These are phyloP conservation scores for Erythrophleum ivorense DNA, from an alignment of 331 rosid genomes.

Conservation along the genomic window DNA sequence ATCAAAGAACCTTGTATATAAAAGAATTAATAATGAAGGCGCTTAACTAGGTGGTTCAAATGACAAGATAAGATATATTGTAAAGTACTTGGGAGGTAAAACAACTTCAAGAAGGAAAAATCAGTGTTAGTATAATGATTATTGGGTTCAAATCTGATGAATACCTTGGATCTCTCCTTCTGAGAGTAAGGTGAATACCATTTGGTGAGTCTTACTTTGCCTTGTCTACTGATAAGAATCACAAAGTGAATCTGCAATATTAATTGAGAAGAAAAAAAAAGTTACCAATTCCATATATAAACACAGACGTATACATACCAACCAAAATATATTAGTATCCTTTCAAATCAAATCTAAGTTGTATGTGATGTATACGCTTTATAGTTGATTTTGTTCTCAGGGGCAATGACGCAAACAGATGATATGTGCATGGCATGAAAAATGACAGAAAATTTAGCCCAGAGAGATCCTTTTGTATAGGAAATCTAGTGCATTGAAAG, in stretches of 20 bases:
- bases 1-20: background rate
- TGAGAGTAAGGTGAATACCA: conserved; percentile 84
- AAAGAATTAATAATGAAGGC: background rate
- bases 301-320: background rate
- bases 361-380: background rate
- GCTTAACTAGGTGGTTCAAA: background rate
- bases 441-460: background rate
- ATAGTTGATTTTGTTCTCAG: background rate
- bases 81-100: background rate
- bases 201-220: conserved; percentile 70
- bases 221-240: conserved; percentile 63
- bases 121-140: background rate
- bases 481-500: background rate
- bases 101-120: background rate
- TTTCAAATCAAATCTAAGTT: conserved; percentile 30
- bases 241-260: conserved; percentile 62
- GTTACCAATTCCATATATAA: background rate
- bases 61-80: background rate
- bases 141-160: conserved; percentile 16
- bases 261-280: background rate
- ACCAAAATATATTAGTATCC: background rate
- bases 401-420: background rate
- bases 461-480: background rate
- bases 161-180: conserved; percentile 93
- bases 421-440: background rate